Evolutionary conservation across 2,329 filamentous ascomycete genomes (phyloP), one percentile per base, ranked within the genome.

Genomic region (Coniochaeta sp.): DNA sequence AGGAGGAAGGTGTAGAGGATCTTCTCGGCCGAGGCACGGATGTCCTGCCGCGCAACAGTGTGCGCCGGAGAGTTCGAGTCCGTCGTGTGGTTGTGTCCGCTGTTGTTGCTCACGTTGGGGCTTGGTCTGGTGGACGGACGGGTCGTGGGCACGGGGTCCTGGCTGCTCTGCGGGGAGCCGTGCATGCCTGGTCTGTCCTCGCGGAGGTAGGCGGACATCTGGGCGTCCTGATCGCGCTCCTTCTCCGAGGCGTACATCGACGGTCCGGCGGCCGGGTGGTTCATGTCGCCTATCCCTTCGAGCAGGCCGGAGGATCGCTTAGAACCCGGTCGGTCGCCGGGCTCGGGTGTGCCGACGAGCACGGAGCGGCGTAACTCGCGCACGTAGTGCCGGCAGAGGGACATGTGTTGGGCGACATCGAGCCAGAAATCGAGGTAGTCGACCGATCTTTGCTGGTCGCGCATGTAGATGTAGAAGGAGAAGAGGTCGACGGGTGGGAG

Each of bases 381-480:
- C 22, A 99, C 95, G 77, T 97, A 99, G 75, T 98, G 92, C 57
- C 96, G 89, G 73, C 91, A 99, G 60, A 99, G 83, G 24, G 93
- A 96, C 89, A 98, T 97, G 77, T 99, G 95, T 73, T 99, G 95
- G 17, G 95, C 93, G 62, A 99, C 95, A 87, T 99, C 95, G 68
- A 99, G 91, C 95, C 96, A 99, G 75, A 99, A 99, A 73, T 99
- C 95, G 47, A 99, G 80, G 70, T 99, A 99, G 71, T 99, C 95
- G 14, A 99, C 95, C 8, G 93, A 97, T 73, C 93, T 87, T 75
- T 99, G 95, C 76, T 97, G 93, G 74, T 99, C 96, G 69, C 95
- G 87, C 95, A 99, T 99, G 77, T 96, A 99, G 69, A 99, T 99
- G 77, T 99, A 99, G 79, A 99, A 99, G 1, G 93, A 97, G 75